Percentiles rank a stretch among this genome's conserved stretches.
Evolutionary conservation across 495 filamentous ascomycete species (phyloP).

Genomic region (Thermothielavioides terrestris): DNA sequence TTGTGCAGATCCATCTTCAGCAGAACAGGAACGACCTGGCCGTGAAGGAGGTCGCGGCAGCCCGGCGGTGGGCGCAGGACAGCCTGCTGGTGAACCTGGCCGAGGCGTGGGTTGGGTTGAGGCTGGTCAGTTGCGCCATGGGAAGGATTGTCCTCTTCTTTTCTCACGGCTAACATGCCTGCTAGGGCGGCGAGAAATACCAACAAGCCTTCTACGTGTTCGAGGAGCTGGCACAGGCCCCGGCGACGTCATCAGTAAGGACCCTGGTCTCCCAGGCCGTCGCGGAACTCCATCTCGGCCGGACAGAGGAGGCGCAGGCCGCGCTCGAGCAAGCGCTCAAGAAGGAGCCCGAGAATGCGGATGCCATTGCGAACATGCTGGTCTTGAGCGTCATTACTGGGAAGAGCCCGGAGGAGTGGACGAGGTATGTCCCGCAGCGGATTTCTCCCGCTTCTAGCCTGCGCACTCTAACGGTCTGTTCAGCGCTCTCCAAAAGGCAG

Average conservation of each 20-base stretch:
- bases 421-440: constrained; percentile 38
- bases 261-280: constrained; percentile 80
- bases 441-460: too few species aligned
- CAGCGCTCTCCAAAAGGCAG: constrained; percentile 50
- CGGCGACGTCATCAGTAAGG: constrained; percentile 57
- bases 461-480: constrained; percentile 1
- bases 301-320: constrained; percentile 79
- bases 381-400: constrained; percentile 71
- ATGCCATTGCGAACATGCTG: constrained; percentile 70
- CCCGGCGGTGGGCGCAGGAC: constrained; percentile 92
- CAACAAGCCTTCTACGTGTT: constrained; percentile 97
- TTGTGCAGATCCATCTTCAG: constrained; percentile 82
- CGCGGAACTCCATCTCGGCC: constrained; percentile 82
- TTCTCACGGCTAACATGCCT: neutral
- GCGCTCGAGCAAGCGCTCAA: constrained; percentile 72
- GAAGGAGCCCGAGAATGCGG: constrained; percentile 60
- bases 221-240: constrained; percentile 86
- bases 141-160: too few species aligned
- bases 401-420: constrained; percentile 53
- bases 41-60: constrained; percentile 78
- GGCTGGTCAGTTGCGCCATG: constrained; percentile 53
- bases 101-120: constrained; percentile 88
- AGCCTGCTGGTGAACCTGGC: constrained; percentile 88
- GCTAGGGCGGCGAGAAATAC: constrained; percentile 90
- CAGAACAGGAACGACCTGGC: constrained; percentile 89